These are phyloP conservation scores for Vitis vinifera DNA, from an alignment of 164 flowering plant species.

Conservation along the genomic window ASM3070453v1 NC_081817.1:5232001-5232500, in stretches of 20 bases:
- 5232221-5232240: conserved; percentile 69
- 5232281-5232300: too few species aligned
- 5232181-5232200: conserved; percentile 49
- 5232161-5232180: conserved; percentile 65
- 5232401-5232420: neutral
- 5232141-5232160: conserved; percentile 80
- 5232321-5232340: conserved; percentile 2
- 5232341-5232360: too few species aligned
- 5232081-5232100: conserved; percentile 61
- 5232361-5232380: too few species aligned
- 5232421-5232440: neutral
- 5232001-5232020: conserved; percentile 5
- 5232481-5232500: neutral
- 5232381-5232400: neutral
- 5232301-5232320: too few species aligned
- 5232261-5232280: neutral
- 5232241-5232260: neutral
- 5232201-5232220: conserved; percentile 63
- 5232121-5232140: conserved; percentile 94
- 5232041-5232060: conserved; percentile 68
- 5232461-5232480: too few species aligned
- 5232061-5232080: conserved; percentile 60
- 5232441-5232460: too few species aligned
- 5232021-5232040: conserved; percentile 82
- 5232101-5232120: conserved; percentile 92